Base-by-base conservation (phyloP, 192 early-diverging fungal genomes). In the Phycomyces nitens region DNA sequence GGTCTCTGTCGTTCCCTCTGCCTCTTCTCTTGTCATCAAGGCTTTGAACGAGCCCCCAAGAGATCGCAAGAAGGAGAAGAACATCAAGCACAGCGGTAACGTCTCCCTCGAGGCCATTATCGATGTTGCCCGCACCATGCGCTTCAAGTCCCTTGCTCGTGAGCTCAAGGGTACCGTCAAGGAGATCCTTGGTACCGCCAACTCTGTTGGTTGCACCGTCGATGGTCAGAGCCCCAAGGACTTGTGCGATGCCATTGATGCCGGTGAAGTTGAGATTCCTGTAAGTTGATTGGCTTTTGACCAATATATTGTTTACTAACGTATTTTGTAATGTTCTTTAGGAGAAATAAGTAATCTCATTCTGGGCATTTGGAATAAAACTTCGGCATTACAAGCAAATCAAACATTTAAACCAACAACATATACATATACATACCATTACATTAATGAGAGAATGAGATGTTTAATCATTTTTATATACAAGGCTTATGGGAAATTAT, bases 41-140 rank as follows among this genome's bases (percentile, higher is more conserved):
- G 97, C 97, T 65, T 83, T 99, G 54, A 97, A 96, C 89, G 97
- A 99, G 84, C 90, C 95, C 51, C 87, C 89, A 34, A 84, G 97
- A 64, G 97, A 99, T 81, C 84, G 88, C 80, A 99, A 99, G 91
- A 99, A 99, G 94, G 97, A 99, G 83, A 99, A 99, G 92, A 99
- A 99, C 92, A 95, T 98, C 80, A 88, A 94, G 82, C 95, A 98
- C 88, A 85, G 74, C 73, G 96, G 96, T 67, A 98, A 98, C 89
- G 82, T 98, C 74, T 81, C 92, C 58, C 73, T 99, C 29, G 89
- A 96, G 78, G 89, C 94, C 64, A 84, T 99, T 58, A 89, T 95
- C 71, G 94, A 95, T 68, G 85, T 99, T 74, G 96, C 96, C 72
- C 92, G 92, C 73, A 92, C 85, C 77, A 94, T 99, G 92, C 88